Base-by-base conservation (phyloP, 1,284 basidiomycete species). In the Cryptococcus hybrid region DNA sequence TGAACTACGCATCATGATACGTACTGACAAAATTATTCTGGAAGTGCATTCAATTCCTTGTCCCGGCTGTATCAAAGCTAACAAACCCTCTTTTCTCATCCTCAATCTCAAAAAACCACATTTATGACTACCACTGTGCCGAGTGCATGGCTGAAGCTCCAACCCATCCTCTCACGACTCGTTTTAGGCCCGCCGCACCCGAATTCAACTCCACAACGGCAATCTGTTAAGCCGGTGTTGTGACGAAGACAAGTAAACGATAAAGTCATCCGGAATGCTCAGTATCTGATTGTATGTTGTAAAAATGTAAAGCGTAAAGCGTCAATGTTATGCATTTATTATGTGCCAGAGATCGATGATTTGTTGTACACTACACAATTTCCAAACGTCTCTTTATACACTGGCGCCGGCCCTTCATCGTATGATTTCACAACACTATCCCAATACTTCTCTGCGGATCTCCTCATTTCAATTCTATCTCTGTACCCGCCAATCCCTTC, bases 1-100 rank as follows among this genome's bases (percentile, higher is more conserved):
- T 42, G 11, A 15, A 9, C 55, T 36, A n/a, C 24, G 18, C 30
- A 34, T 47, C 34, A 1, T 18, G n/a, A 2, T 34, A n/a, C 12
- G 30, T 8, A 30, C 47, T 52, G 40, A 52, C 46, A n/a, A 18
- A 15, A 18, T 18, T 18, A 18, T 18, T 18, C 18, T 36, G 30
- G 12, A 30, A 65, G 61, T 65, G 63, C 55, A 52, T 65, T 44
- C 57, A 57, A n/a, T 65, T 65, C 55, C 63, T 42, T 65, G 63
- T 47, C 60, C 63, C 8, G 54, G 53, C 35, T 65, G 63, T 39
- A 56, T 65, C 40, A 50, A 49, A 36, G 47, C 58, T 24, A 55
- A 58, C 46, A 64, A 57, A 44, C 38, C 57, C 2, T 54, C 60
- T 65, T 50, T 37, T 53, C 56, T n/a, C 3, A 62, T 65, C 46